Conservation (phyloP, 495 filamentous ascomycete species). For the Gamarada debralockiae region DNA sequence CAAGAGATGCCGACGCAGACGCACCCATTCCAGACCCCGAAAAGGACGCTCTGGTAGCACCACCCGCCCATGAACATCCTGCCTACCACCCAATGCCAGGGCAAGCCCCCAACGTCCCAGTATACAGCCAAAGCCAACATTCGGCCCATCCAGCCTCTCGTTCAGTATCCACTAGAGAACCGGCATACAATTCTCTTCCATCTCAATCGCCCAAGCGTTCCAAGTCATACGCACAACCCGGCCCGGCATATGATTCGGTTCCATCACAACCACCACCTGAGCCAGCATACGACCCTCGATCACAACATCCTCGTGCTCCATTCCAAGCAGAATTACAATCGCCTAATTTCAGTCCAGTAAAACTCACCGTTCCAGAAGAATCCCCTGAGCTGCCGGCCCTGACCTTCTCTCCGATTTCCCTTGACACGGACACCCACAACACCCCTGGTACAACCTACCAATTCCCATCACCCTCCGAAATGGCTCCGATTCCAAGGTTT, state of each 20-base stretch:
- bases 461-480: background rate
- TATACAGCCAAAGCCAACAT: background rate
- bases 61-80: constrained; percentile 16
- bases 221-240: background rate
- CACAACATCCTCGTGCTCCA: background rate
- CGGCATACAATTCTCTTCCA: background rate
- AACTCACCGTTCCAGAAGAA: background rate
- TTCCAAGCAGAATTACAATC: background rate
- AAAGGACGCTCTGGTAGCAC: constrained; percentile 7
- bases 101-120: background rate
- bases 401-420: constrained; percentile 2
- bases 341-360: too few relatives aligned
- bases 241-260: background rate
- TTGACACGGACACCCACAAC: background rate
- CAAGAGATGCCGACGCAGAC: background rate
- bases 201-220: background rate
- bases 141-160: background rate
- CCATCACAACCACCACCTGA: background rate
- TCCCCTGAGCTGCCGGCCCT: constrained; percentile 6
- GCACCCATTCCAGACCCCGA: constrained; percentile 13
- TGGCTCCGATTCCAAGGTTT: too few relatives aligned
- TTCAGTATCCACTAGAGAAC: background rate
- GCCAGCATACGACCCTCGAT: background rate
- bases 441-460: constrained; percentile 14
- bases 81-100: constrained; percentile 12